Evolutionary conservation across 2,329 filamentous ascomycete genomes (phyloP).

Genomic region (Fusarium redolens): DNA sequence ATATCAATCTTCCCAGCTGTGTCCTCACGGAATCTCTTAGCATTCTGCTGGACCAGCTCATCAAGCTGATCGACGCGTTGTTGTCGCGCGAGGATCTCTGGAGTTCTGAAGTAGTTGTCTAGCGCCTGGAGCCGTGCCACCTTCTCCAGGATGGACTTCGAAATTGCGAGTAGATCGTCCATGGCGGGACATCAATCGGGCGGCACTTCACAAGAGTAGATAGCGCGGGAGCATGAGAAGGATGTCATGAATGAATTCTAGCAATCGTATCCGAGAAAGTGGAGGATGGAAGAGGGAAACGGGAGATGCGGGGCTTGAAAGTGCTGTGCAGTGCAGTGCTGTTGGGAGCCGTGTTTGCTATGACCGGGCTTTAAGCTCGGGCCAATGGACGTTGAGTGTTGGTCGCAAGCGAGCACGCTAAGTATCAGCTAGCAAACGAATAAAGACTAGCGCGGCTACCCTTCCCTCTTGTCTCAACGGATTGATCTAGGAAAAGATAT

Average conservation of each 20-base stretch:
- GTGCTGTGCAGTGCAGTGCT: background rate
- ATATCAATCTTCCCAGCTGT: background rate
- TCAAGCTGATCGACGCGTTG: background rate
- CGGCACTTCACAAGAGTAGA: background rate
- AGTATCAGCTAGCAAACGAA: background rate
- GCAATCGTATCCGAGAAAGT: background rate
- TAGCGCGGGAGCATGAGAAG: background rate
- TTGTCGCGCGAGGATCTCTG: background rate
- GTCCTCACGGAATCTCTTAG: background rate
- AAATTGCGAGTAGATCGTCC: background rate
- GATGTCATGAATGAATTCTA: background rate
- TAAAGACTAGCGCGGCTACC: background rate
- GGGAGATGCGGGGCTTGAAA: background rate
- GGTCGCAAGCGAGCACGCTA: background rate
- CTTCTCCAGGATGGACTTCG: background rate
- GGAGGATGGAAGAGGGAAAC: background rate
- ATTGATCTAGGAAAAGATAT: background rate
- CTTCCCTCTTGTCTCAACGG: background rate
- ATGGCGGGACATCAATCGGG: background rate
- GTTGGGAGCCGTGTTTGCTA: background rate
- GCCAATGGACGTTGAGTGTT: background rate
- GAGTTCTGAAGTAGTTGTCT: background rate
- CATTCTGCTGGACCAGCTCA: background rate
- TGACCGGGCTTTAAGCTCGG: background rate
- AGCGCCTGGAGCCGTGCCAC: constrained; percentile 45